Evolutionary conservation across 441 rosid genomes (phyloP), one percentile per base, ranked within the genome.

Genomic region (Syzygium syzygioides): DNA sequence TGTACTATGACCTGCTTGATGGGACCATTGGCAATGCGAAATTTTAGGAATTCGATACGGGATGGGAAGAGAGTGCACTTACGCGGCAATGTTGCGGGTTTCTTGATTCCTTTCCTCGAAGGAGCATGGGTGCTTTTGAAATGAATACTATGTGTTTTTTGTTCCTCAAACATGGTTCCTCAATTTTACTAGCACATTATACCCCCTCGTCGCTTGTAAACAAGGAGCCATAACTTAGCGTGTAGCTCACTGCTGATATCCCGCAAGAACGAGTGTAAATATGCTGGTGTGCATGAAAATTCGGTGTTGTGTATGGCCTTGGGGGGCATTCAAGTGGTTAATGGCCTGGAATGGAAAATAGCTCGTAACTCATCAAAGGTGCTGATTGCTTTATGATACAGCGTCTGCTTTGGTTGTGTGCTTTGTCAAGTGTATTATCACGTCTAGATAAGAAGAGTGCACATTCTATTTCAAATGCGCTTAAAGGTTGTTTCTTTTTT

Each of bases 11-110:
- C 91, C 92, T 98, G 71, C 97, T 98, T 28, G 98, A 95, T 91
- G 99, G 99, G 66, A 93, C 96, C 86, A 93, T 98, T 86, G 98
- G 96, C 90, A 98, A 96, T 91, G 91, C 97, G 1, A 97, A 96
- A 93, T 97, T 96, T 87, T 98, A 97, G 95, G 79, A 32, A 32
- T 34, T 45, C 19, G 79, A 66, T 66, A 9, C 45, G 0, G 37
- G 45, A 66, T 32, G 25, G 45, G 79, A 66, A 66, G 79, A 66
- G 64, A 59, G 79, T 17, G 79, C 23, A 34, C 20, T 34, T 17
- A 66, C 18, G 13, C 32, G 79, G 79, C 79, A 9, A 66, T 17
- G 25, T 66, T 66, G 76, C 7, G 4, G 32, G 19, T 32, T 66
- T 0, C 37, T 20, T 32, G 34, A 17, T 9, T 32, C 19, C 45